Evolutionary conservation across 1,284 basidiomycete species (phyloP).

Genomic region (Takashimella tepidaria): DNA sequence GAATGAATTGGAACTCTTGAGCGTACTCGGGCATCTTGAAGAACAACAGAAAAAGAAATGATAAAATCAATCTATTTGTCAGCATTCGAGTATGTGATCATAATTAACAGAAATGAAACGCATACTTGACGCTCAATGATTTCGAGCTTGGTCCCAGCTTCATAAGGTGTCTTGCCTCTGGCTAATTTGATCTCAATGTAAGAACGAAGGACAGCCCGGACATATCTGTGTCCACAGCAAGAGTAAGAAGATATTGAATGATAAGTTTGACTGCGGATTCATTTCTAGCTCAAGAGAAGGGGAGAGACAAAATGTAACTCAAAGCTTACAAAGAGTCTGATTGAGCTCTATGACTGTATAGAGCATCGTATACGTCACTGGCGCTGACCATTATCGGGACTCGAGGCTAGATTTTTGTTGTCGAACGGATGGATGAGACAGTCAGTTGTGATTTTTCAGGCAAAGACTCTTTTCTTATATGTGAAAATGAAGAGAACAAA

Average conservation of each 20-base stretch:
- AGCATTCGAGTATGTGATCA: too few relatives aligned
- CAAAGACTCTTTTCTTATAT: too few relatives aligned
- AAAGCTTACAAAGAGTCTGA: background rate
- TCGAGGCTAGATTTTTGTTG: too few relatives aligned
- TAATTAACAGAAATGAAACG: background rate
- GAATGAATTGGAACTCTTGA: constrained; percentile 18
- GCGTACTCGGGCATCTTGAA: constrained; percentile 18
- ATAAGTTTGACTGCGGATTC: background rate
- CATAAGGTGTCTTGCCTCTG: constrained; percentile 20
- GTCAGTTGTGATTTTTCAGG: too few relatives aligned
- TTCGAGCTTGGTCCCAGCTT: constrained; percentile 31
- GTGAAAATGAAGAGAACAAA: background rate
- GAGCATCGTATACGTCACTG: background rate
- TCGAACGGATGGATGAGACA: too few relatives aligned
- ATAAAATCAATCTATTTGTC: background rate
- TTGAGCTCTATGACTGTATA: background rate
- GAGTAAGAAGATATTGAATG: background rate
- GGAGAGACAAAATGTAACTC: background rate
- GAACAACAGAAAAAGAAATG: too few relatives aligned
- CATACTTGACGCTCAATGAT: constrained; percentile 32
- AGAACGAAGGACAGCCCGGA: constrained; percentile 28
- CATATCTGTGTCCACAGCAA: constrained; percentile 17
- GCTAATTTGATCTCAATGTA: constrained; percentile 32
- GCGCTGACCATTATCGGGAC: background rate
- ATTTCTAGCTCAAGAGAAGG: background rate